phyloP scores from a whole-genome alignment of 805 yeast species.

The Zygosaccharomyces kombuchaensis region DNA sequence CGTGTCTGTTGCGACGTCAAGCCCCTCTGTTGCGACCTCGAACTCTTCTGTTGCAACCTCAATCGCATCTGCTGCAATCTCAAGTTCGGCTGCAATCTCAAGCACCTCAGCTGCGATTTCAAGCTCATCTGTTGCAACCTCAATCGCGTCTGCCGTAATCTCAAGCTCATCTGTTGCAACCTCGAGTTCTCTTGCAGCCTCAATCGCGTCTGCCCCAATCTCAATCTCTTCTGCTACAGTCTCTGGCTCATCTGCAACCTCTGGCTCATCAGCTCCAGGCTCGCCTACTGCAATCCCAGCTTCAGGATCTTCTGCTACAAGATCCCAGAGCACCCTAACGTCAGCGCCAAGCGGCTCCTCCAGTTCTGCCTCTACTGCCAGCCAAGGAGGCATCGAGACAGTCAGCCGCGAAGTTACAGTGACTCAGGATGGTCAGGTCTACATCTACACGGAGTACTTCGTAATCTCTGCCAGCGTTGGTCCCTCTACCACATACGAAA shows the following conservation, averaged over 20 bases:
- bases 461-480: slow-evolving; percentile 6
- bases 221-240: background rate
- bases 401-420: slow-evolving; percentile 10
- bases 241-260: background rate
- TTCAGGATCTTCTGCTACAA: background rate
- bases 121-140: background rate
- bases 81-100: slow-evolving; percentile 1
- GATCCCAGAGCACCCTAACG: background rate
- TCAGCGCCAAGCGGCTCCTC: background rate
- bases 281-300: background rate
- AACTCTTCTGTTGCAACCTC: background rate
- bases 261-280: slow-evolving; percentile 1
- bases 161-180: background rate
- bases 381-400: background rate
- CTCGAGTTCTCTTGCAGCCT: background rate
- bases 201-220: slow-evolving; percentile 1
- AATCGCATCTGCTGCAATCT: background rate
- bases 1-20: background rate
- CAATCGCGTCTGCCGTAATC: background rate
- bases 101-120: background rate
- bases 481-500: slow-evolving; percentile 1
- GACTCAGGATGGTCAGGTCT: slow-evolving; percentile 11
- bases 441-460: slow-evolving; percentile 12
- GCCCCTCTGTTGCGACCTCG: background rate
- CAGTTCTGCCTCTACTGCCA: slow-evolving; percentile 2